phyloP scores from a whole-genome alignment of 495 filamentous ascomycete species.

The Penicillium canariense region DNA sequence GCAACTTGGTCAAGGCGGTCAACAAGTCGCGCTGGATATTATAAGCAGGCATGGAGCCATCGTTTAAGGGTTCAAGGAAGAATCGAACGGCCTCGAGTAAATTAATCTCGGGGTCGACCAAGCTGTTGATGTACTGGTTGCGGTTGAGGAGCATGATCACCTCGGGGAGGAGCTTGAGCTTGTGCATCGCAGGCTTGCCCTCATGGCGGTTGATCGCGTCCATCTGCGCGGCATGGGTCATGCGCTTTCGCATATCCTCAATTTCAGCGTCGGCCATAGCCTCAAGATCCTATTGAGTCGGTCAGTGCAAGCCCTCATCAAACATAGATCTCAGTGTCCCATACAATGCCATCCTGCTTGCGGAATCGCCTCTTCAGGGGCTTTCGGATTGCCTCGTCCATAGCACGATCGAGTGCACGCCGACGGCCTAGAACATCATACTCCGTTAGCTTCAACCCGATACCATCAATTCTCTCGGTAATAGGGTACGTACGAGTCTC shows the following conservation, averaged over 20 bases:
- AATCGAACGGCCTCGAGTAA: slow-evolving; percentile 91
- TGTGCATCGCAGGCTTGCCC: slow-evolving; percentile 80
- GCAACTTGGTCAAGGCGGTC: slow-evolving; percentile 70
- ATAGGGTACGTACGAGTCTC: slow-evolving; percentile 46
- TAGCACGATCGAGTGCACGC: slow-evolving; percentile 75
- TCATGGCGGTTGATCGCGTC: slow-evolving; percentile 77
- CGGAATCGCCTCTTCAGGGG: slow-evolving; percentile 68
- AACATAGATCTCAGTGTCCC: slow-evolving; percentile 16
- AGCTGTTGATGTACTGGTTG: slow-evolving; percentile 72
- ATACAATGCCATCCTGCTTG: slow-evolving; percentile 85
- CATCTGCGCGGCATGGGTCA: slow-evolving; percentile 86
- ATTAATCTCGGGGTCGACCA: slow-evolving; percentile 93
- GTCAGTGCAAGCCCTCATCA: slow-evolving; percentile 3
- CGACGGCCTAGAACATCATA: slow-evolving; percentile 52
- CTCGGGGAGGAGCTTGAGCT: slow-evolving; percentile 91
- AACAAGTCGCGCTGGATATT: slow-evolving; percentile 96
- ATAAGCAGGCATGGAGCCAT: slow-evolving; percentile 90
- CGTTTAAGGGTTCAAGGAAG: slow-evolving; percentile 94
- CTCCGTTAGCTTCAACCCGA: slow-evolving; percentile 8
- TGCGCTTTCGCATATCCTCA: slow-evolving; percentile 78
- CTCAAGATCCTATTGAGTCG: slow-evolving; percentile 71
- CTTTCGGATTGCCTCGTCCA: slow-evolving; percentile 84
- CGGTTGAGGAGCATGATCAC: slow-evolving; percentile 85
- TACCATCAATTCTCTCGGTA: neutral
- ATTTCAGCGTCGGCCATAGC: slow-evolving; percentile 86